Evolutionary conservation across 306 rosid genomes (phyloP).

Genomic region (Cicer judaicum): DNA sequence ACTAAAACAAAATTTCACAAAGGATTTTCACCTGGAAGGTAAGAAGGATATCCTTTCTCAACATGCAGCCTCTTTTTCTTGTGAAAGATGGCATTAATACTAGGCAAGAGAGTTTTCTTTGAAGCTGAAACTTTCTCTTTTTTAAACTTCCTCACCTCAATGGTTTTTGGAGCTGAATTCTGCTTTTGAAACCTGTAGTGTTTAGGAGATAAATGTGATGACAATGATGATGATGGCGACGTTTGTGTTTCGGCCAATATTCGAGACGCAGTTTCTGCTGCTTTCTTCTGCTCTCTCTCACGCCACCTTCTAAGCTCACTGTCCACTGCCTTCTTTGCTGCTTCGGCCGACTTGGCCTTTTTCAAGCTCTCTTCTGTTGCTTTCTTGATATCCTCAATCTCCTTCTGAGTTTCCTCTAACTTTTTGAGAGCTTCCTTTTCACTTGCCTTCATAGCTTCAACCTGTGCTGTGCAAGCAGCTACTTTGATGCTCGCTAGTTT

Average conservation of each 20-base stretch:
- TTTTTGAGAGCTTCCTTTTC: constrained; percentile 75
- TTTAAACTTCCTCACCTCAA: constrained; percentile 62
- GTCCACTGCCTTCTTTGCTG: constrained; percentile 88
- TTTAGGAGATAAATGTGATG: constrained; percentile 62
- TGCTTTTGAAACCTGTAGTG: constrained; percentile 64
- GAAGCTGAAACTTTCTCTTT: constrained; percentile 65
- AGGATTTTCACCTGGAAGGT: constrained; percentile 83
- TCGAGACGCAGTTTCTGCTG: constrained; percentile 82
- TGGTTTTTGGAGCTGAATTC: constrained; percentile 48
- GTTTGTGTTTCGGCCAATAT: constrained; percentile 70
- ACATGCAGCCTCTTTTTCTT: constrained; percentile 74
- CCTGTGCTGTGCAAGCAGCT: constrained; percentile 93
- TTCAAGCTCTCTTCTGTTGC: constrained; percentile 70
- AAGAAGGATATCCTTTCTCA: constrained; percentile 87
- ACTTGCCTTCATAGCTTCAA: constrained; percentile 89
- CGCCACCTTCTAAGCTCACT: constrained; percentile 90
- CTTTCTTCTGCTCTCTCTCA: constrained; percentile 86
- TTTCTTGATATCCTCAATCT: constrained; percentile 74
- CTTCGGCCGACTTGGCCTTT: constrained; percentile 89
- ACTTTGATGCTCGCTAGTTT: constrained; percentile 82
- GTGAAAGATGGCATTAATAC: constrained; percentile 69
- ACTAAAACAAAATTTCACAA: constrained; percentile 55
- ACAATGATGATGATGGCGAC: constrained; percentile 8
- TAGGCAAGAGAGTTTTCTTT: constrained; percentile 76
- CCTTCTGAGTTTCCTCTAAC: constrained; percentile 75